These are phyloP conservation scores for Lentinus tigrinus DNA, from an alignment of 768 basidiomycete genomes.

Conservation along the genomic window DNA sequence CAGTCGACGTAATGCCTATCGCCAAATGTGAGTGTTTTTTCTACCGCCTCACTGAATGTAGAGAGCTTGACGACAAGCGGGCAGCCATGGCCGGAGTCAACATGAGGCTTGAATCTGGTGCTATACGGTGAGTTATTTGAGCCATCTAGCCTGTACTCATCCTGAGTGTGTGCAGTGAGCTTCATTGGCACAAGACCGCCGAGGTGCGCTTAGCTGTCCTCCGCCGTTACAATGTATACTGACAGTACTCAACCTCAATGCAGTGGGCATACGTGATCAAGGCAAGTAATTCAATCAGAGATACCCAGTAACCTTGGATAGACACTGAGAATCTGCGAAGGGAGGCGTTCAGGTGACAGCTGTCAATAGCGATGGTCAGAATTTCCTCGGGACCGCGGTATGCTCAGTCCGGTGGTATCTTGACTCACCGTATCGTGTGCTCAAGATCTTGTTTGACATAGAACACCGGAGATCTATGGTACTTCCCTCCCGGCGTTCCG, in stretches of 20 bases:
- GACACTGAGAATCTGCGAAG: conserved; percentile 6
- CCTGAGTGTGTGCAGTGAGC: conserved; percentile 20
- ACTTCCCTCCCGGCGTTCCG: conserved; percentile 54
- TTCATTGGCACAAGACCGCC: conserved; percentile 36
- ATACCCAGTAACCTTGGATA: background rate
- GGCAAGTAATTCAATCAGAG: conserved; percentile 13
- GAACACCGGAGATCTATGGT: conserved; percentile 51
- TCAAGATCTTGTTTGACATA: conserved; percentile 1
- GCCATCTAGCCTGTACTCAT: background rate
- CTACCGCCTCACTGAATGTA: background rate
- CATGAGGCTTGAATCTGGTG: conserved; percentile 37
- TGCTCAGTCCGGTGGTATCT: background rate
- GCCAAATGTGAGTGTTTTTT: conserved; percentile 29
- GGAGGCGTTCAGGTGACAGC: conserved; percentile 41
- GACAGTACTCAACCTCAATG: background rate
- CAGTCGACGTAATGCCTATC: conserved; percentile 40
- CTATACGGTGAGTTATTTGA: conserved; percentile 26
- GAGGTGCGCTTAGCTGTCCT: conserved; percentile 13
- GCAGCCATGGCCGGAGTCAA: conserved; percentile 32
- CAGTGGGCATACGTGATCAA: conserved; percentile 34
- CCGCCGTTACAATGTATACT: background rate
- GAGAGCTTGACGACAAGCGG: background rate
- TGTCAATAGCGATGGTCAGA: conserved; percentile 46
- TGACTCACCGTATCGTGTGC: background rate
- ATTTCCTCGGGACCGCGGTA: conserved; percentile 48